phyloP scores from a whole-genome alignment of 2,329 filamentous ascomycete species.

The Drechslerella coelobrocha region DNA sequence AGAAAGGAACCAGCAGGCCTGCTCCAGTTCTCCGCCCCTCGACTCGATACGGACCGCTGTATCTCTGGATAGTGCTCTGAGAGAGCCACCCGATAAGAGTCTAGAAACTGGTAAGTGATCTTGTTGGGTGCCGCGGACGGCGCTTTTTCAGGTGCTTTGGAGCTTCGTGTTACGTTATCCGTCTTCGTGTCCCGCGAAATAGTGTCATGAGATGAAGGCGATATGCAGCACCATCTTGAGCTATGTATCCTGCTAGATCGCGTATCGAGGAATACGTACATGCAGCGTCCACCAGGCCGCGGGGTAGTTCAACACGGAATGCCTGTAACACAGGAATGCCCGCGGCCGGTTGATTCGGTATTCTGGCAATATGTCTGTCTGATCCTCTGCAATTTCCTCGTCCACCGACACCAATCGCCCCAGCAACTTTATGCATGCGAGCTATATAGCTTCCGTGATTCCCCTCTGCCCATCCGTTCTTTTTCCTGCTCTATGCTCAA shows the following conservation, averaged over 20 bases:
- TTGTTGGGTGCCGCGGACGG: neutral
- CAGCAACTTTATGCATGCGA: neutral
- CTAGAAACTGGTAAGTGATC: neutral
- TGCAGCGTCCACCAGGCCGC: constrained; percentile 2
- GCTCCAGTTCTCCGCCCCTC: neutral
- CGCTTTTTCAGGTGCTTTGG: neutral
- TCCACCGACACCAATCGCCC: neutral
- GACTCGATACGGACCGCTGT: constrained; percentile 13
- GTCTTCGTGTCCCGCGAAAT: neutral
- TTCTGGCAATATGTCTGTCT: neutral
- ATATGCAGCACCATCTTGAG: neutral
- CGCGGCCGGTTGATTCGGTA: neutral
- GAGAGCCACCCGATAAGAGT: too few relatives aligned
- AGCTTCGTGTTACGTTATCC: neutral
- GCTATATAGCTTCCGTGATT: neutral
- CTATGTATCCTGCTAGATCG: neutral
- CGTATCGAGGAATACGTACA: neutral
- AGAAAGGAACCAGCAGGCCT: constrained; percentile 6
- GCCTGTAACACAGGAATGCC: constrained; percentile 3
- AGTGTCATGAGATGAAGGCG: neutral
- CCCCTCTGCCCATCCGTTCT: neutral
- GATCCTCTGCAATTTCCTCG: neutral
- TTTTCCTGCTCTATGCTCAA: neutral
- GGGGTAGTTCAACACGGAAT: neutral
- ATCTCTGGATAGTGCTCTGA: neutral